Conservation (phyloP, 139 green algal genomes). For the Tetraselmis chui region DNA sequence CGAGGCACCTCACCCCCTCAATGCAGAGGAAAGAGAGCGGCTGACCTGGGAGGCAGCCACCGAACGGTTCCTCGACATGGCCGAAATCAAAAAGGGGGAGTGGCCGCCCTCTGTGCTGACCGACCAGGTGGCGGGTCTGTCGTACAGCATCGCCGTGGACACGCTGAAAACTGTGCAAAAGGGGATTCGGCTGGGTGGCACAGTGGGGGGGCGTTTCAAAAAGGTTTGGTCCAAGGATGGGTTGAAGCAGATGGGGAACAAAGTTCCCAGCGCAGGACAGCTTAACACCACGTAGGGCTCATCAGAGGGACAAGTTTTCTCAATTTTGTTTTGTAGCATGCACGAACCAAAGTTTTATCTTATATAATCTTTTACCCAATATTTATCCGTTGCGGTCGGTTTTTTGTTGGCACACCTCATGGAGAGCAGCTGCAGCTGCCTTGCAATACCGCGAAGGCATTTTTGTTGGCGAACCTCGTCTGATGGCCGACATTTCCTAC, state of each 20-base stretch:
- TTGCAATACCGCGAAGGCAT: no score
- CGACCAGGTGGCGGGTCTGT: background rate
- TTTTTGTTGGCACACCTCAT: no score
- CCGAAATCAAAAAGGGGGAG: slow-evolving; percentile 13
- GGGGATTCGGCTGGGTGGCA: background rate
- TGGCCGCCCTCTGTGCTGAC: slow-evolving; percentile 29
- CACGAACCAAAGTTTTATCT: no score
- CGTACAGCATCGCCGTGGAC: background rate
- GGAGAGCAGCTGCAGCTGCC: no score
- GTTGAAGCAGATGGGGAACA: background rate
- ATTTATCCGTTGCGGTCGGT: no score
- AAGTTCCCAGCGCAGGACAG: background rate
- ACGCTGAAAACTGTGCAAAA: background rate
- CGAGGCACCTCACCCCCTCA: slow-evolving; percentile 18
- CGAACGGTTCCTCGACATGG: slow-evolving; percentile 40
- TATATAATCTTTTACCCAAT: no score
- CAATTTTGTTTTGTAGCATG: no score
- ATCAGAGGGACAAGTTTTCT: no score
- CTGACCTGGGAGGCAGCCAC: slow-evolving; percentile 57
- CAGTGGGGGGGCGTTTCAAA: background rate
- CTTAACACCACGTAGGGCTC: no score
- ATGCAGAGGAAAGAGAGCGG: slow-evolving; percentile 28
- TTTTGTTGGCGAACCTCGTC: no score
- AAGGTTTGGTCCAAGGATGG: background rate
- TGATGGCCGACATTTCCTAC: no score